phyloP scores from a whole-genome alignment of 2,329 filamentous ascomycete species.

The Colletotrichum phormii region DNA sequence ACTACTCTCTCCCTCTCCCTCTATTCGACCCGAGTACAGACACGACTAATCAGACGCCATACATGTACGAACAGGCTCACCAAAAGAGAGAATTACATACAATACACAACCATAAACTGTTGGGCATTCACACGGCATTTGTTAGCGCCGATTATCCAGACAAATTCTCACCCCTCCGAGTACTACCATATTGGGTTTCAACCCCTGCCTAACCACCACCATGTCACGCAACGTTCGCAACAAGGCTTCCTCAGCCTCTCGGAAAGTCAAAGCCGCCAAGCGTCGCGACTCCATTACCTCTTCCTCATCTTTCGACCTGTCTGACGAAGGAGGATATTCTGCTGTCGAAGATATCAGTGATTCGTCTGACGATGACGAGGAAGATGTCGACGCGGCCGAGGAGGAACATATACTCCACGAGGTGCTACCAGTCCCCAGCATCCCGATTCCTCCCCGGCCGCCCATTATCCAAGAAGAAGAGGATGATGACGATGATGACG shows the following conservation, averaged over 20 bases:
- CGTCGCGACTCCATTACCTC: constrained; percentile 65
- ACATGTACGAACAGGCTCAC: neutral
- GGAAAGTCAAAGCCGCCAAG: constrained; percentile 58
- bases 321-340: constrained; percentile 78
- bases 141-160: constrained; percentile 16
- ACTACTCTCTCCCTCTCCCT: neutral
- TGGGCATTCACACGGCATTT: neutral
- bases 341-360: constrained; percentile 84
- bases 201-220: constrained; percentile 39
- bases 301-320: constrained; percentile 68
- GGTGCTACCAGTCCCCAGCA: constrained; percentile 46
- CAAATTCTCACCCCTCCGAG: constrained; percentile 38
- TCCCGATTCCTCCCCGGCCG: constrained; percentile 63
- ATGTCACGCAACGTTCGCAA: constrained; percentile 68
- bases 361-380: constrained; percentile 81
- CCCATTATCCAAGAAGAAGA: constrained; percentile 46
- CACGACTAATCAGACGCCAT: neutral
- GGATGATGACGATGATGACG: constrained; percentile 46
- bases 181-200: constrained; percentile 27
- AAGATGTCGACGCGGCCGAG: constrained; percentile 82
- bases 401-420: constrained; percentile 74
- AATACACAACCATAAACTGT: neutral
- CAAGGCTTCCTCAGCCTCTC: constrained; percentile 56
- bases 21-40: neutral
- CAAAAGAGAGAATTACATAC: neutral